Evolutionary conservation across 2,329 filamentous ascomycete species (phyloP), one percentile per base, ranked within the genome.

Genomic region (Colletotrichum aenigma): DNA sequence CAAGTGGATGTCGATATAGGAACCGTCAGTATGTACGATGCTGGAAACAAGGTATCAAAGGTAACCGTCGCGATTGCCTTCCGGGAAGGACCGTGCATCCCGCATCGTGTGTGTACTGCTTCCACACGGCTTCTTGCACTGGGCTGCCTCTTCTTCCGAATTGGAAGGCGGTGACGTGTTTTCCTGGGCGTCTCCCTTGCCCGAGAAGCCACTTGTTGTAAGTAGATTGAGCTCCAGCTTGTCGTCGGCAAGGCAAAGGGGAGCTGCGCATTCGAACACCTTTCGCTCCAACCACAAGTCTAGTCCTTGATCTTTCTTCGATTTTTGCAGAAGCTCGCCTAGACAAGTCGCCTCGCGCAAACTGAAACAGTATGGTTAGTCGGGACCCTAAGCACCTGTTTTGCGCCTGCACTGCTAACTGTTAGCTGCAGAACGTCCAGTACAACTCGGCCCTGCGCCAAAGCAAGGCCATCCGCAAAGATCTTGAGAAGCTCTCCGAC

Each of bases 401-500:
- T 32, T 32, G 52, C 52, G 26, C 70, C 56, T 58, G 43, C 43
- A 7, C 43, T 21, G 48, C 74, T 26, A 86, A 86, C 77, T 84
- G 10, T 52, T 52, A n/a, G 18, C 34, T 7, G 58, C 77, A 95
- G 95, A 96, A 96, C 81, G 93, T 94, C 60, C 89, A 95, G 66
- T 97, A 96, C 88, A 97, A 97, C 84, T 94, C 94, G 73, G 94
- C 95, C 69, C 88, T 97, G 70, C 95, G 95, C 86, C 95, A 97
- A 87, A 95, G 93, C 79, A 95, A 94, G 79, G 91, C 94, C 60
- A 92, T 97, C 79, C 93, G 94, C 80, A 91, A 91, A 82, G 94
- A 97, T 81, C 91, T 97, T 77, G 92, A 94, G 80, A 88, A 89
- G 62, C 93, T 96, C 80, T 89, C 93, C 73, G 87, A 91, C 6